Evolutionary conservation across 139 green algal genomes (phyloP).

Genomic region (Tetradesmus obliquus): DNA sequence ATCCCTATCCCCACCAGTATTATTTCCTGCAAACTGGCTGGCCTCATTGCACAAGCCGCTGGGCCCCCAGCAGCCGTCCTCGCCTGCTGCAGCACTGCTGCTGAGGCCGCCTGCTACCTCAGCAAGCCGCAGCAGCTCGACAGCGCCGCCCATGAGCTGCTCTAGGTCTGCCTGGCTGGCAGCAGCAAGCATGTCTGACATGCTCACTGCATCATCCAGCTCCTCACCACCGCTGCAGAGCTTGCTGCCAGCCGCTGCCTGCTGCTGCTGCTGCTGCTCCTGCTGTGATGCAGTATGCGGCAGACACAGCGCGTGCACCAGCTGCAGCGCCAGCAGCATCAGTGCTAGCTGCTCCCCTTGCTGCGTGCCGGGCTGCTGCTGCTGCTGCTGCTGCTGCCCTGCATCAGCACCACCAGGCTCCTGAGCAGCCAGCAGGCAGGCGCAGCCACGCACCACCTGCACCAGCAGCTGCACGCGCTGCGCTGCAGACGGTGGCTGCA

Average conservation of each 20-base stretch:
- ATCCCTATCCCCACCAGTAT: slow-evolving; percentile 27
- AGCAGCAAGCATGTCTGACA: slow-evolving; percentile 31
- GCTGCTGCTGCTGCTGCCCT: neutral
- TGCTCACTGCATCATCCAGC: neutral
- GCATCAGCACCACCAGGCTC: neutral
- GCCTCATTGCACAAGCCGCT: neutral
- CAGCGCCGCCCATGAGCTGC: slow-evolving; percentile 30
- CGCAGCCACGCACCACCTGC: slow-evolving; percentile 14
- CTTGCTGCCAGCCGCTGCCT: neutral
- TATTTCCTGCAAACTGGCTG: slow-evolving; percentile 45
- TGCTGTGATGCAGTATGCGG: neutral
- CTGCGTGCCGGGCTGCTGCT: neutral
- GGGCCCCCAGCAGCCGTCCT: neutral
- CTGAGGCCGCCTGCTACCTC: neutral
- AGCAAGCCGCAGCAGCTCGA: neutral
- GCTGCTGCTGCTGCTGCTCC: neutral
- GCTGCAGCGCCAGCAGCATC: slow-evolving; percentile 54
- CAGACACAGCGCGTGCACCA: slow-evolving; percentile 43
- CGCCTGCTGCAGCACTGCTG: neutral
- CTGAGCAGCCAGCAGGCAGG: neutral
- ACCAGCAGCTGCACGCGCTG: slow-evolving; percentile 42
- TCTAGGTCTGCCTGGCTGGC: slow-evolving; percentile 34
- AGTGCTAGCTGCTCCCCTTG: slow-evolving; percentile 41
- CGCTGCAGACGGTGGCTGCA: neutral
- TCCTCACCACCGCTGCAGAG: neutral